Evolutionary conservation across 441 rosid species (phyloP).

Genomic region (Bruguiera hainesii): DNA sequence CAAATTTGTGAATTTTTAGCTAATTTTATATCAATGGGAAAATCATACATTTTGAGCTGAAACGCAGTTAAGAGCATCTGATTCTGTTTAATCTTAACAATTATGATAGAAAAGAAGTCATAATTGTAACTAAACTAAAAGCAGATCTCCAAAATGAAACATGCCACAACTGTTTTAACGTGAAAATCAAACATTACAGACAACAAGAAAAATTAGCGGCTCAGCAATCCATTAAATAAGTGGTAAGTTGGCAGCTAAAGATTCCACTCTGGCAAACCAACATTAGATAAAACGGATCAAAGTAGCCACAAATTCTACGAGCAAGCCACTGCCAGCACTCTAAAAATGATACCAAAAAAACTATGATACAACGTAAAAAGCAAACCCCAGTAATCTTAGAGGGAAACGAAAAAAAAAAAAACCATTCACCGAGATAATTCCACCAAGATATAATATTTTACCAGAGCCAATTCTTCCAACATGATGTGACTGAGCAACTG

Average conservation of each 20-base stretch:
- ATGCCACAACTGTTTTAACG: slow-evolving; percentile 12
- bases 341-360: slow-evolving; percentile 28
- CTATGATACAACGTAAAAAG: slow-evolving; percentile 33
- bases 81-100: slow-evolving; percentile 1
- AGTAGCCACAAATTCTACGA: slow-evolving; percentile 25
- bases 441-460: slow-evolving; percentile 21
- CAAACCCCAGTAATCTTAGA: slow-evolving; percentile 4
- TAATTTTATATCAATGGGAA: too few relatives aligned
- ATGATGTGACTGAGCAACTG: slow-evolving; percentile 68
- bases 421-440: slow-evolving; percentile 1
- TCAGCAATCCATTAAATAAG: slow-evolving; percentile 19
- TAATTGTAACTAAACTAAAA: slow-evolving; percentile 20
- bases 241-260: slow-evolving; percentile 8
- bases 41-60: slow-evolving; percentile 16
- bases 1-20: neutral
- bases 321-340: slow-evolving; percentile 18
- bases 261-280: slow-evolving; percentile 16
- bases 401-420: neutral
- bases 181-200: slow-evolving; percentile 9
- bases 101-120: slow-evolving; percentile 8
- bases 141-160: slow-evolving; percentile 35
- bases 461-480: slow-evolving; percentile 59
- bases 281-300: slow-evolving; percentile 37
- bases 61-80: slow-evolving; percentile 9
- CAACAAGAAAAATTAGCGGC: slow-evolving; percentile 15